Conservation (phyloP, 176 grass and related monocot species). For the Puya raimondii region DNA sequence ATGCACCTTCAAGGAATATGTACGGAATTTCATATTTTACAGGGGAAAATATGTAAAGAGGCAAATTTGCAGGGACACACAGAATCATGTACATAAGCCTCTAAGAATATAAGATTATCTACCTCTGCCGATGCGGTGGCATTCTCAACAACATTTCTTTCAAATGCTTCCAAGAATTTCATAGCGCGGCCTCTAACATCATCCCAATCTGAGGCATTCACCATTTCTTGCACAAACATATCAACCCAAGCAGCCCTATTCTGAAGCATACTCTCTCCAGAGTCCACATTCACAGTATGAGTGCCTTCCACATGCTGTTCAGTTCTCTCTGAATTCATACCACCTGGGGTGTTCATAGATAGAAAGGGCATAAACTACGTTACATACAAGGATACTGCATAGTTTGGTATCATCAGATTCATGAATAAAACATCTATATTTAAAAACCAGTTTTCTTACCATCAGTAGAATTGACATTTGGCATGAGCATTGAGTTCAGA, state of each 20-base stretch:
- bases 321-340: conserved; percentile 2
- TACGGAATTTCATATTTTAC: too few species aligned
- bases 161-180: conserved; percentile 23
- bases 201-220: conserved; percentile 21
- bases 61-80: too few species aligned
- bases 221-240: conserved; percentile 28
- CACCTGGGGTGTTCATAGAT: conserved; percentile 4
- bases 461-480: conserved; percentile 4
- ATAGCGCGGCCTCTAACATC: conserved; percentile 15
- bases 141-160: conserved; percentile 2
- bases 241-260: conserved; percentile 16
- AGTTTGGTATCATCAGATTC: not conserved
- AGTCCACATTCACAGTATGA: not conserved
- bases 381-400: not conserved
- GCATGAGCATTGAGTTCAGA: not conserved
- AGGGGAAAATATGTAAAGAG: too few species aligned
- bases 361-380: not conserved
- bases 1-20: too few species aligned
- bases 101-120: not conserved
- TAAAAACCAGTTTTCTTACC: not conserved
- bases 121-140: conserved; percentile 13
- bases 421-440: too few species aligned
- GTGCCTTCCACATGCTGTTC: not conserved
- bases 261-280: not conserved
- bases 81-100: too few species aligned